A percentile compares a stretch with the other conserved stretches of the same genome.
These are phyloP conservation scores for Solanum appendiculatum DNA, from an alignment of 257 asterid genomes.

Conservation along the genomic window DNA sequence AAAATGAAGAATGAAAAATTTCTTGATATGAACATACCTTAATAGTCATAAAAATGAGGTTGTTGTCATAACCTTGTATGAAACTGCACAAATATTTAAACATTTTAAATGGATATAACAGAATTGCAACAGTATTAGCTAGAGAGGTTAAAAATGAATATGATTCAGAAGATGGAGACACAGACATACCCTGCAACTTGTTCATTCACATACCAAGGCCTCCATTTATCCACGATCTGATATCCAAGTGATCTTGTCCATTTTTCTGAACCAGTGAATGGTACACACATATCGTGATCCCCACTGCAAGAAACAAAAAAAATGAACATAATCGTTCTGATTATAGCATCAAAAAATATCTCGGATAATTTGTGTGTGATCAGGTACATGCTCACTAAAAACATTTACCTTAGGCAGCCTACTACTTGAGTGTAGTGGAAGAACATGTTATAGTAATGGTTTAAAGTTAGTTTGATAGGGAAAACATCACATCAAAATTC, in stretches of 20 bases:
- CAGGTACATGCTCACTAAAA: neutral
- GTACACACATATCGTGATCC: constrained; percentile 98
- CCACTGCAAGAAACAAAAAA: constrained; percentile 41
- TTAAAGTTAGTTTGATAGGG: neutral
- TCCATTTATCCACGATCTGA: constrained; percentile 60
- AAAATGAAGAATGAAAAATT: neutral
- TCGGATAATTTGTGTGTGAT: neutral
- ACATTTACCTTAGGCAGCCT: neutral
- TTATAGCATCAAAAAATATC: neutral
- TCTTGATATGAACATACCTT: constrained; percentile 38
- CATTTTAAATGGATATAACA: neutral
- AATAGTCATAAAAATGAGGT: constrained; percentile 73
- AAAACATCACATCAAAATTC: neutral
- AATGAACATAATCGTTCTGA: neutral
- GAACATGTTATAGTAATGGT: neutral
- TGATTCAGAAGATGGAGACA: neutral
- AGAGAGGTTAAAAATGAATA: neutral
- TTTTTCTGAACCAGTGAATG: constrained; percentile 80
- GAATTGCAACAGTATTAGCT: neutral
- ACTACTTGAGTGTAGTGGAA: neutral
- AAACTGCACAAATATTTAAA: constrained; percentile 32
- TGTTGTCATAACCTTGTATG: constrained; percentile 63
- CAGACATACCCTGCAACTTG: constrained; percentile 79
- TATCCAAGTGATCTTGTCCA: constrained; percentile 91
- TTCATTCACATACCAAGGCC: constrained; percentile 61